These are phyloP conservation scores for Gnomoniopsis sp. DNA, from an alignment of 2,329 filamentous ascomycete genomes.

Conservation along the genomic window DNA sequence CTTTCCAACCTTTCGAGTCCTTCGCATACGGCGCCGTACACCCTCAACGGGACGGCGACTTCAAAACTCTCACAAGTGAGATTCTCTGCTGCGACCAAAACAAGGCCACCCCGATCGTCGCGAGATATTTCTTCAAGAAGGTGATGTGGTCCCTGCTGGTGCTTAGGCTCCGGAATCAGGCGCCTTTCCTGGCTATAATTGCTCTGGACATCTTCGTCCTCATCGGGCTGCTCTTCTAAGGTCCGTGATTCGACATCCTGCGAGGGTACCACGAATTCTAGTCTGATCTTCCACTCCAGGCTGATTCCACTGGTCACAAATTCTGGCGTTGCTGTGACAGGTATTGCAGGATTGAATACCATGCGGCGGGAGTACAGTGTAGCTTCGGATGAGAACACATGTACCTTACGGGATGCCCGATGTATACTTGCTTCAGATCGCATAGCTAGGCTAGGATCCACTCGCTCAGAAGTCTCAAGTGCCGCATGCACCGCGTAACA, in stretches of 20 bases:
- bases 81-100: conserved; percentile 74
- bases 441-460: conserved; percentile 76
- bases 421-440: conserved; percentile 83
- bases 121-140: conserved; percentile 76
- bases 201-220: conserved; percentile 19
- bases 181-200: conserved; percentile 19
- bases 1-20: conserved; percentile 54
- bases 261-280: conserved; percentile 87
- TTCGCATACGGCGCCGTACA: conserved; percentile 66
- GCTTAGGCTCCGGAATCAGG: conserved; percentile 21
- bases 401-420: conserved; percentile 78
- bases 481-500: conserved; percentile 83
- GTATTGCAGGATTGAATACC: conserved; percentile 80
- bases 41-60: conserved; percentile 76
- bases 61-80: conserved; percentile 87
- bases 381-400: conserved; percentile 76
- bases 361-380: conserved; percentile 76
- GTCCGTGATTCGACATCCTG: conserved; percentile 25
- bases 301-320: conserved; percentile 88
- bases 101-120: conserved; percentile 71
- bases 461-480: conserved; percentile 81
- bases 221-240: conserved; percentile 24
- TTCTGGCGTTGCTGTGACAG: conserved; percentile 78
- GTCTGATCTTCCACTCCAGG: conserved; percentile 81
- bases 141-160: conserved; percentile 33